Evolutionary conservation across 257 asterid genomes (phyloP), one percentile per base, ranked within the genome.

Genomic region (Perilla frutescens): DNA sequence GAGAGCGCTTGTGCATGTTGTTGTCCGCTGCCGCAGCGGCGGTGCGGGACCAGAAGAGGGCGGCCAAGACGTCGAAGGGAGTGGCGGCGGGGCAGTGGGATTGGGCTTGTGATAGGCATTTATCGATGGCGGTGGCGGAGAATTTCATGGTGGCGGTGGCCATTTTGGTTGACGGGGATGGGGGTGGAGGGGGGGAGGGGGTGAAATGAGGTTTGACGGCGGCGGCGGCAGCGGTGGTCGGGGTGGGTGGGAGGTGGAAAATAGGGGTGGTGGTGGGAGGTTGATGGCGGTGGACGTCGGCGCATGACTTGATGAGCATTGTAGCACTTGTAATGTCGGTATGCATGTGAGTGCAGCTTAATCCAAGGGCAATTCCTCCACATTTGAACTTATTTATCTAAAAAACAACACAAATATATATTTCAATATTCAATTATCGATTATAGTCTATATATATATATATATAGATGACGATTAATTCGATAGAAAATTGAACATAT

Each of bases 301-400:
- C 11, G 89, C 91, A 89, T 56, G 89, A 85, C 49, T 82, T 89
- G 75, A 89, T 49, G 7, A 89, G 75, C 47, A 81, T 68, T 6
- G 91, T 79, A 3, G 82, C 82, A 58, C 87, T 79, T 47, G 96
- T 87, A 44, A 84, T 72, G 80, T 89, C 93, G 55, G 89, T 88
- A 7, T 76, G 88, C 87, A 82, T 82, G 78, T 89, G 96, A 15
- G 67, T 77, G 81, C 90, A 89, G 87, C 96, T 89, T 57, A 89
- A 62, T 1, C 91, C 96, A 8, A 89, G 82, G 7, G 91, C 93
- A 26, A 89, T 34, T 1, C 87, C 96, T 7, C 96, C 96, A 69
- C 88, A 80, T 56, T 79, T 71, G 88, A 89, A 89, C 62, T 77
- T 81, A 62, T 76, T 87, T 68, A 89, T 74, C 96, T 89, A 86